Percentiles rank a stretch among this genome's conserved stretches.
Conservation (phyloP, 345 rosid species). For the Triadica sebifera region DNA sequence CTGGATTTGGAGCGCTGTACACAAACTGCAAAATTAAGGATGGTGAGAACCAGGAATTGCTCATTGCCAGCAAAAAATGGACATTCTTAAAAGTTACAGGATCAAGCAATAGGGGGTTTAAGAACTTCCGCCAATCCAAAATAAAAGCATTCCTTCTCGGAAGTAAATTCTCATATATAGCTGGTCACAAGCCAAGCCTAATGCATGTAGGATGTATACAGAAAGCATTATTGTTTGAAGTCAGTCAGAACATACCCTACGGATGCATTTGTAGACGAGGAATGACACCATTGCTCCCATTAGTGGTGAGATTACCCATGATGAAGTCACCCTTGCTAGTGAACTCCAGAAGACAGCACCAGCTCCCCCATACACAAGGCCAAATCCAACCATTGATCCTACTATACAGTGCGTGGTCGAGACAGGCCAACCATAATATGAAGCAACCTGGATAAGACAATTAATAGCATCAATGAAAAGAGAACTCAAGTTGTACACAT, state of each 20-base stretch:
- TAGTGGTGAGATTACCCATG: constrained; percentile 93
- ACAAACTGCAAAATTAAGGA: constrained; percentile 59
- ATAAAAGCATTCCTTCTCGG: too few relatives aligned
- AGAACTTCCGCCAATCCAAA: not conserved
- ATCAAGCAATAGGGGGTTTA: not conserved
- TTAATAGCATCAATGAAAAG: constrained; percentile 6
- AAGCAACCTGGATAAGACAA: constrained; percentile 60
- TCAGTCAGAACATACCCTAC: constrained; percentile 59
- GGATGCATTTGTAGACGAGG: constrained; percentile 92
- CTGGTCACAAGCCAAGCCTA: too few relatives aligned
- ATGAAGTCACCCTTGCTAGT: constrained; percentile 78
- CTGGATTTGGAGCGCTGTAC: constrained; percentile 95
- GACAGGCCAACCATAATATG: constrained; percentile 93
- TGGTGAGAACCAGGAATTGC: constrained; percentile 3
- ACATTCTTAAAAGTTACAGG: not conserved
- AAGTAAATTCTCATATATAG: too few relatives aligned
- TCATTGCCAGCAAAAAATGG: not conserved
- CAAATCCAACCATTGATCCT: constrained; percentile 98
- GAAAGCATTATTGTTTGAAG: not conserved
- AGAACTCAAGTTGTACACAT: not conserved
- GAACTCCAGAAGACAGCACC: constrained; percentile 98
- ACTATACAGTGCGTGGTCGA: constrained; percentile 96
- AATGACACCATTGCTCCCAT: constrained; percentile 84
- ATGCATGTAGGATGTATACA: not conserved
- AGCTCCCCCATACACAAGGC: constrained; percentile 85